Evolutionary conservation across 257 asterid species (phyloP).

Genomic region (Solanum bukasovii): DNA sequence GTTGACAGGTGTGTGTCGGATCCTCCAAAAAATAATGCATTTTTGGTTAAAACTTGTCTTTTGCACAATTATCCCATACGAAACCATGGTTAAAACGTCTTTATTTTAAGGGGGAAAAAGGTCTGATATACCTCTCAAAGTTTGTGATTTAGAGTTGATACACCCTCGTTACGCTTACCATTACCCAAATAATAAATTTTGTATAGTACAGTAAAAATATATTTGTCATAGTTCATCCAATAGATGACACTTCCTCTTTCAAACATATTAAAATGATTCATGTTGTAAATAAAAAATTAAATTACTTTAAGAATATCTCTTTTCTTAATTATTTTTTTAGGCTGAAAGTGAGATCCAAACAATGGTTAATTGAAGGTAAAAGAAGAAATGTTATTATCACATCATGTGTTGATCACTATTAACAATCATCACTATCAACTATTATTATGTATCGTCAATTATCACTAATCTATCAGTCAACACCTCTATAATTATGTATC

Average conservation of each 20-base stretch:
- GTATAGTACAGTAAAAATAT: background rate
- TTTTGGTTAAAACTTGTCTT: background rate
- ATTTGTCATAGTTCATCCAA: background rate
- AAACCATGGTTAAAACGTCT: background rate
- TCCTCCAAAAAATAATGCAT: background rate
- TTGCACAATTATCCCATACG: background rate
- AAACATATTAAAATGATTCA: background rate
- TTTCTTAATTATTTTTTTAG: background rate
- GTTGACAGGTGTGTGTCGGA: background rate
- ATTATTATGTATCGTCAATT: background rate
- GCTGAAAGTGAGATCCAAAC: background rate
- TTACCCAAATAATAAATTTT: background rate
- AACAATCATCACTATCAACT: background rate
- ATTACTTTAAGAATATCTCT: background rate
- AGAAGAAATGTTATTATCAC: background rate
- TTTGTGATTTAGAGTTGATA: background rate
- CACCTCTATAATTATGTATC: rapidly evolving
- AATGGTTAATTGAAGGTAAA: background rate
- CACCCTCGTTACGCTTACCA: background rate
- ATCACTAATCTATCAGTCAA: too few relatives aligned
- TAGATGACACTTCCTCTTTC: background rate
- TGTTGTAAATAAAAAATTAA: background rate
- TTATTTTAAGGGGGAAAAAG: background rate
- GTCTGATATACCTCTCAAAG: background rate
- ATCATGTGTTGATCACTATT: background rate